These are phyloP conservation scores for Botrytis galanthina DNA, from an alignment of 2,329 filamentous ascomycete species.

Conservation along the genomic window DNA sequence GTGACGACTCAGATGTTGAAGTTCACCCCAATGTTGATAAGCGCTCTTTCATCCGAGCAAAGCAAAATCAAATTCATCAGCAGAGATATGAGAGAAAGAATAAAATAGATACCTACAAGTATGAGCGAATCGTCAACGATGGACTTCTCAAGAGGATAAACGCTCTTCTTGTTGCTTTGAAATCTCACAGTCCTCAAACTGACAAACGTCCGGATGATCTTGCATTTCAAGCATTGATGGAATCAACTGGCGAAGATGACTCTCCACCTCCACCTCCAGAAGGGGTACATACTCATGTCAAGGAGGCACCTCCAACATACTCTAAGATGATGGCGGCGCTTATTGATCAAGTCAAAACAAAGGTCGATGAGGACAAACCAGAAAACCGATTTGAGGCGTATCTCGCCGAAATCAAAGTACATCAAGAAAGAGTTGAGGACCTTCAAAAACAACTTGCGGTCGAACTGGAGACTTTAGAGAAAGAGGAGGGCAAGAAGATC, in stretches of 20 bases:
- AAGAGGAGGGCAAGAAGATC: slow-evolving; percentile 83
- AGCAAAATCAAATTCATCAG: slow-evolving; percentile 95
- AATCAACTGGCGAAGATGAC: slow-evolving; percentile 72
- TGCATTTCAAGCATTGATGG: slow-evolving; percentile 86
- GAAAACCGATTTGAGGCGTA: slow-evolving; percentile 71
- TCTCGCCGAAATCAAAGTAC: slow-evolving; percentile 71
- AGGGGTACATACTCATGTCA: slow-evolving; percentile 73
- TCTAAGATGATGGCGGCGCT: slow-evolving; percentile 98
- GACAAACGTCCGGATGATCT: slow-evolving; percentile 70
- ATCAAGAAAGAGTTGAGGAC: slow-evolving; percentile 73
- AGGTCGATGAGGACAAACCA: slow-evolving; percentile 68
- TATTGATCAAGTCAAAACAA: slow-evolving; percentile 82
- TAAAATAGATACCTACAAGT: slow-evolving; percentile 88
- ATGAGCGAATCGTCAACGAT: slow-evolving; percentile 91
- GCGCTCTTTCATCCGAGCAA: slow-evolving; percentile 94
- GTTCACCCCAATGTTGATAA: slow-evolving; percentile 99
- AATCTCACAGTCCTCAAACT: slow-evolving; percentile 68
- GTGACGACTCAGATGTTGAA: slow-evolving; percentile 96
- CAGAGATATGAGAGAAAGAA: slow-evolving; percentile 81
- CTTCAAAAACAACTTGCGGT: slow-evolving; percentile 72
- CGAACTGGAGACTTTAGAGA: slow-evolving; percentile 79
- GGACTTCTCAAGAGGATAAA: slow-evolving; percentile 83
- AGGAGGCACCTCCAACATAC: slow-evolving; percentile 75
- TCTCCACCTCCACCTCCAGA: slow-evolving; percentile 72
- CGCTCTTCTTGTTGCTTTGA: slow-evolving; percentile 69